A percentile compares a stretch with the other conserved stretches of the same genome.
phyloP scores from a whole-genome alignment of 2,329 filamentous ascomycete species.

The Thielaviopsis euricoi region DNA sequence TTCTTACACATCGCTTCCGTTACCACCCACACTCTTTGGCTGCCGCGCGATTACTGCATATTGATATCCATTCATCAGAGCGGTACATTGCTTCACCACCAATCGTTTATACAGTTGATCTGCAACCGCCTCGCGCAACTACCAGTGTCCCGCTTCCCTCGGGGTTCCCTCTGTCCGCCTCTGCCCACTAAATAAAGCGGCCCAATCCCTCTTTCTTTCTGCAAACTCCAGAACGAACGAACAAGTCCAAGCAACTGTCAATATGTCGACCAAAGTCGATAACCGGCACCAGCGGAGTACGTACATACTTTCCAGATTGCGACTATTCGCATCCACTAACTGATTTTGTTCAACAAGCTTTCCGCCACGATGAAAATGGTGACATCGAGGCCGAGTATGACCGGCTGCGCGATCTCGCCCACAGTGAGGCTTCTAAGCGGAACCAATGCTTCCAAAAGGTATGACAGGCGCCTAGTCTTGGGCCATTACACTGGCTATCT shows the following conservation, averaged over 20 bases:
- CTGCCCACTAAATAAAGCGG: background rate
- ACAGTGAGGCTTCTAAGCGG: conserved; percentile 64
- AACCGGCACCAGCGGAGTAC: conserved; percentile 4
- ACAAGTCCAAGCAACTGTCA: background rate
- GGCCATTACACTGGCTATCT: background rate
- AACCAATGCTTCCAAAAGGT: conserved; percentile 60
- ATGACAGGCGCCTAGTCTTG: conserved; percentile 16
- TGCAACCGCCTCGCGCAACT: background rate
- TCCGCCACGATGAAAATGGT: conserved; percentile 52
- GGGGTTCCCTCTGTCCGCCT: background rate
- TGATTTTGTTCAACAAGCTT: conserved; percentile 34
- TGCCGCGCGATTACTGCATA: background rate
- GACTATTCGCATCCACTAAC: background rate
- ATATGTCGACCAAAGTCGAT: conserved; percentile 1
- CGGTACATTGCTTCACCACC: background rate
- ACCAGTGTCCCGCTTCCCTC: no score
- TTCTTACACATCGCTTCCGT: background rate
- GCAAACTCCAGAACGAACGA: background rate
- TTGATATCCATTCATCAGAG: background rate
- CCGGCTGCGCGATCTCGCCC: conserved; percentile 67
- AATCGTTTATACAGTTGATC: background rate
- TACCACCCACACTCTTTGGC: background rate
- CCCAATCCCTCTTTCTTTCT: background rate
- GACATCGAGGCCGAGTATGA: conserved; percentile 79
- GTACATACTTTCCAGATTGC: background rate